Conservation (phyloP, 73 alveolate genomes). For the Blepharisma stoltei region DNA sequence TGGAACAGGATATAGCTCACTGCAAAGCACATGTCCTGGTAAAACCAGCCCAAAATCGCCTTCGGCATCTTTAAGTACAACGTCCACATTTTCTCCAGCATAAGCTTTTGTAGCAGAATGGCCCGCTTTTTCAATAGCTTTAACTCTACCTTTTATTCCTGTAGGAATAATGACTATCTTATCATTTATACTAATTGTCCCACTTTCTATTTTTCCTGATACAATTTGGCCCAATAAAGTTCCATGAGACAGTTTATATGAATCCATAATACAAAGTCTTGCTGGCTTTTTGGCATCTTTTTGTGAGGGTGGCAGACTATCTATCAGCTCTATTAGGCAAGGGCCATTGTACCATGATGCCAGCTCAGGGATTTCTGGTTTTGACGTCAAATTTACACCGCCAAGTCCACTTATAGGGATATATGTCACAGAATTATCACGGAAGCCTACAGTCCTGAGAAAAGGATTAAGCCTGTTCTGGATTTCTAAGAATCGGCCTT, state of each 20-base stretch:
- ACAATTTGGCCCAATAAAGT: slow-evolving; percentile 51
- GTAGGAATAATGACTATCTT: slow-evolving; percentile 60
- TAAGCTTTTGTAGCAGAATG: slow-evolving; percentile 38
- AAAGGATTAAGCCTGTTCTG: slow-evolving; percentile 39
- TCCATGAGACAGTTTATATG: slow-evolving; percentile 40
- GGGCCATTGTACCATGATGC: slow-evolving; percentile 72
- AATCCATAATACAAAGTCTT: slow-evolving; percentile 66
- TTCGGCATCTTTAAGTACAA: slow-evolving; percentile 41
- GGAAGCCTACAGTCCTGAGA: slow-evolving; percentile 56
- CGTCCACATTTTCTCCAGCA: slow-evolving; percentile 77
- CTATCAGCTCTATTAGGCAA: slow-evolving; percentile 61
- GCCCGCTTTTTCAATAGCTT: slow-evolving; percentile 52
- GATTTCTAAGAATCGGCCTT: slow-evolving; percentile 66
- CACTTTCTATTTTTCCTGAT: slow-evolving; percentile 74
- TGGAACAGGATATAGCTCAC: slow-evolving; percentile 64
- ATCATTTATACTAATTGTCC: slow-evolving; percentile 50
- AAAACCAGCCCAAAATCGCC: slow-evolving; percentile 55
- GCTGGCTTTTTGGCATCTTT: slow-evolving; percentile 67
- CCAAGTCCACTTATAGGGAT: slow-evolving; percentile 79
- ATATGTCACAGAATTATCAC: slow-evolving; percentile 36
- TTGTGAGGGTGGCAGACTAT: slow-evolving; percentile 57
- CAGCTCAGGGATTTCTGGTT: slow-evolving; percentile 38
- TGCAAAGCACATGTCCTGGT: slow-evolving; percentile 76
- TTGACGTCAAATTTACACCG: slow-evolving; percentile 76
- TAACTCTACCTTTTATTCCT: slow-evolving; percentile 45